These are phyloP conservation scores for Penicillium lagena DNA, from an alignment of 495 filamentous ascomycete species.

Conservation along the genomic window DNA sequence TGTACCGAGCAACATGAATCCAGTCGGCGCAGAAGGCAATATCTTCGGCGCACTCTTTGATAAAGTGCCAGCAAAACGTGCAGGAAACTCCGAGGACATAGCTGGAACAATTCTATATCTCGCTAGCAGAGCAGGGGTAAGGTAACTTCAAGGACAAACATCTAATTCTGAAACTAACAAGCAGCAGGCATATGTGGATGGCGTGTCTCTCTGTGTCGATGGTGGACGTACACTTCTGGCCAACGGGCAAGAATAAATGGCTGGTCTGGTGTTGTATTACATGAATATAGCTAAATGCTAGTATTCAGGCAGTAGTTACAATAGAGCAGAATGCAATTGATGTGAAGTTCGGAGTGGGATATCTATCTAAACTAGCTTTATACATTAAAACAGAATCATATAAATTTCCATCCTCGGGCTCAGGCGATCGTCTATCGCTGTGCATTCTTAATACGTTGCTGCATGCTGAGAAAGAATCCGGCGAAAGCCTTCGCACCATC, in stretches of 20 bases:
- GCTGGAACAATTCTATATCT: conserved; percentile 35
- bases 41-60: conserved; percentile 37
- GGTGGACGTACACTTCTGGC: conserved; percentile 29
- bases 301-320: too few species aligned
- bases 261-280: neutral
- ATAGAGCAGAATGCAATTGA: too few species aligned
- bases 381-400: too few species aligned
- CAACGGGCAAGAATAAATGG: conserved; percentile 27
- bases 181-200: conserved; percentile 28
- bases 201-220: conserved; percentile 30
- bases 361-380: too few species aligned
- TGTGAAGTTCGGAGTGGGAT: too few species aligned
- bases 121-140: conserved; percentile 32
- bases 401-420: too few species aligned
- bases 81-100: conserved; percentile 31
- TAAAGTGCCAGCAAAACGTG: conserved; percentile 36
- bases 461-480: conserved; percentile 11
- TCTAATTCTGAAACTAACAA: neutral
- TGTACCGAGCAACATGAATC: conserved; percentile 43
- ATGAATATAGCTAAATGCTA: neutral
- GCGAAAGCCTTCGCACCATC: conserved; percentile 18
- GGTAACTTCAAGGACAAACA: neutral
- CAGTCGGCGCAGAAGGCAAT: conserved; percentile 34
- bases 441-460: too few species aligned
- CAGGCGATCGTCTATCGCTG: too few species aligned